phyloP scores from a whole-genome alignment of 306 rosid genomes.

The Vigna nakashimae region DNA sequence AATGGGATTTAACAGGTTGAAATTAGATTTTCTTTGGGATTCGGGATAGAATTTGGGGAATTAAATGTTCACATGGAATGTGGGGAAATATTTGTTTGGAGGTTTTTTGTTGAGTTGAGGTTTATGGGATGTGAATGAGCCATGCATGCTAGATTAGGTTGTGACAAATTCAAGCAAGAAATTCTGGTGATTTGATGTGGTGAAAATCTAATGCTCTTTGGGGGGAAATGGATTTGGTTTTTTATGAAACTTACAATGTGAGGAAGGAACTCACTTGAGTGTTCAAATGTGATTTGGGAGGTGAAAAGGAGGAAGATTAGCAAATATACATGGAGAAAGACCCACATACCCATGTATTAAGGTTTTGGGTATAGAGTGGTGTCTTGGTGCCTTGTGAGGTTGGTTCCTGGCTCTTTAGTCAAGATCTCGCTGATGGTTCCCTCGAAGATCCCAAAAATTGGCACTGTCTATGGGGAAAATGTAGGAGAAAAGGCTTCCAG shows the following conservation, averaged over 20 bases:
- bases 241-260: background rate
- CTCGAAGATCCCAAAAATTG: no score
- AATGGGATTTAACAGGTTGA: conserved; percentile 15
- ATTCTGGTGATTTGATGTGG: conserved; percentile 23
- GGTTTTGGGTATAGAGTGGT: no score
- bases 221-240: conserved; percentile 2
- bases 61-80: conserved; percentile 7
- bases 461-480: no score
- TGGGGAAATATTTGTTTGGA: background rate
- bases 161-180: conserved; percentile 12
- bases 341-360: no score
- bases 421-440: no score
- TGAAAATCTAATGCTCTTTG: conserved; percentile 3
- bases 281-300: no score
- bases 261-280: no score
- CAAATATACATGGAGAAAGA: no score
- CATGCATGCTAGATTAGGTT: conserved; percentile 2
- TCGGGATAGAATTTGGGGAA: background rate
- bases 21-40: conserved; percentile 4
- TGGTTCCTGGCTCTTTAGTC: no score
- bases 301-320: no score
- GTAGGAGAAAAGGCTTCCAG: no score
- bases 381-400: no score
- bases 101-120: conserved; percentile 16
- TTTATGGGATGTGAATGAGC: background rate